Evolutionary conservation across 73 alveolate genomes (phyloP), one percentile per base, ranked within the genome.

Genomic region (Symbiodinium pilosum): DNA sequence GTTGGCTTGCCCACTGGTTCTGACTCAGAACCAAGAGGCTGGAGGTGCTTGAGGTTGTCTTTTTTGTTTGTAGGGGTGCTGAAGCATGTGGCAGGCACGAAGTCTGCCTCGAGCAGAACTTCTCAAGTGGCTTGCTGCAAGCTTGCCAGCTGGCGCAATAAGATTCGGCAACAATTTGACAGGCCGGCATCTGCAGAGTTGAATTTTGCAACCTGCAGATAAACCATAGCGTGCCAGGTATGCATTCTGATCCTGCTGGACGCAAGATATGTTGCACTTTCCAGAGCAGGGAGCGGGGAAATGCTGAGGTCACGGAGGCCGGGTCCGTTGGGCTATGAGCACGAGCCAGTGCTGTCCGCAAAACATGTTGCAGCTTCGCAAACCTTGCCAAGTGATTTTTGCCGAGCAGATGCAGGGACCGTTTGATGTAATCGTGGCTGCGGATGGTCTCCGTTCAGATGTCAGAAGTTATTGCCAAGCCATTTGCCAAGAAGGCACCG

Each of bases 371-470:
- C n/a, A n/a, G 69, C 20, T 20, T 12, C 69, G 69, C 20, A 52
- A 20, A 52, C 20, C 69, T 52, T n/a, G n/a, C n/a, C n/a, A n/a
- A n/a, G n/a, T n/a, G n/a, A n/a, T 69, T 69, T 21, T 26, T 36
- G 85, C 12, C 30, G 32, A 30, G 30, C 44, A 18, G 30, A 34
- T 34, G 42, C 75, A 89, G 97, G 97, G 97, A 12, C 97, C 97
- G 36, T 91, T 91, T 64, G 97, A 91, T 43, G 81, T 71, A 24
- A 28, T 91, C 26, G 97, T 91, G 54, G 97, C 97, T 8, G 97
- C 97, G 11, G 97, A 91, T 91, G 97, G 97, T n/a, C 97, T 91
- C 43, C 97, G 88, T 18, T 91, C 97, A 26, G 18, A 41, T 8
- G 97, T 91, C 41, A 87, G 97, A n/a, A 30, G 81, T 2, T 26